phyloP scores from a whole-genome alignment of 2,329 filamentous ascomycete species.

The Phialemonium atrogriseum region DNA sequence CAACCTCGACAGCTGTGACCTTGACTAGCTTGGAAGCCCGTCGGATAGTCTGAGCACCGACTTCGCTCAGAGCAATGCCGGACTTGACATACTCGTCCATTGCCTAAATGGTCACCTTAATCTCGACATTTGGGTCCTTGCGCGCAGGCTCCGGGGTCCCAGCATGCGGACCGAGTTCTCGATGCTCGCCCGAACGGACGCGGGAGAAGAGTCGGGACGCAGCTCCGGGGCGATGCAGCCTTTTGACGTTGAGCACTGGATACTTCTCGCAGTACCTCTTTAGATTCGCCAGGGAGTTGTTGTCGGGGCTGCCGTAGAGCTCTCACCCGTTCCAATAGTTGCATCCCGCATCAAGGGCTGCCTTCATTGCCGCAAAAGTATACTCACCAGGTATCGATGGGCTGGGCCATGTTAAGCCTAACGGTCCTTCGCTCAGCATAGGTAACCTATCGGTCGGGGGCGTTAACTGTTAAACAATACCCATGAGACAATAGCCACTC shows the following conservation, averaged over 20 bases:
- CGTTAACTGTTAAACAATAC: too few species aligned
- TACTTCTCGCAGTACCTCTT: conserved; percentile 46
- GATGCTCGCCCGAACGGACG: conserved; percentile 38
- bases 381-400: conserved; percentile 20
- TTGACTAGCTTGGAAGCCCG: conserved; percentile 26
- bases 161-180: conserved; percentile 33
- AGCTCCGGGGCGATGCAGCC: conserved; percentile 31
- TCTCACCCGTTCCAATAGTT: conserved; percentile 22
- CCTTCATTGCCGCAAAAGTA: conserved; percentile 34
- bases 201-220: conserved; percentile 32
- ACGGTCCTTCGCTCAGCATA: too few species aligned
- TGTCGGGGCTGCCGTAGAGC: conserved; percentile 42
- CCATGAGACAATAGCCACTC: conserved; percentile 48
- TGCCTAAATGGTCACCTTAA: conserved; percentile 27
- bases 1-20: conserved; percentile 38
- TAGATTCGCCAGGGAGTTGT: conserved; percentile 44
- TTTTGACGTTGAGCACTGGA: conserved; percentile 49
- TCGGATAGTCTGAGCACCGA: conserved; percentile 30
- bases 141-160: conserved; percentile 33
- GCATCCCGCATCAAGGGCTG: conserved; percentile 24
- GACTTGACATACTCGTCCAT: conserved; percentile 28
- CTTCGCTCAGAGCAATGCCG: conserved; percentile 33
- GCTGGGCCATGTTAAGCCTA: conserved; percentile 12
- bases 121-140: conserved; percentile 30
- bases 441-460: too few species aligned